Conservation (phyloP, 2,329 filamentous ascomycete species). For the Sclerotinia trifoliorum region DNA sequence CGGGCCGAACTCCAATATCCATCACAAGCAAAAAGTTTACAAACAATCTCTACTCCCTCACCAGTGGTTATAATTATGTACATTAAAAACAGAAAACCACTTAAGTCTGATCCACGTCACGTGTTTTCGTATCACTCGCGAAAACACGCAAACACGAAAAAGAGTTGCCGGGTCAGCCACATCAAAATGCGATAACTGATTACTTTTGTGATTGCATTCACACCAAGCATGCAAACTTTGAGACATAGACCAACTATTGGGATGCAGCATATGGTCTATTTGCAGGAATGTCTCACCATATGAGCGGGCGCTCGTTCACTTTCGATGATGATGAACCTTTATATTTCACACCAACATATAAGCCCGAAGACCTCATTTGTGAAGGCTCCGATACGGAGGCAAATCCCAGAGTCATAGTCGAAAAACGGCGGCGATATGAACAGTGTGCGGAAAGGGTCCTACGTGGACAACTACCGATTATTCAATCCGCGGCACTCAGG, state of each 20-base stretch:
- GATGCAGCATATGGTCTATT: conserved; percentile 22
- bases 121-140: conserved; percentile 12
- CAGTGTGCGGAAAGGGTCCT: conserved; percentile 58
- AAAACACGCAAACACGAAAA: conserved; percentile 15
- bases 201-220: conserved; percentile 13
- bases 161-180: conserved; percentile 22
- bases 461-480: conserved; percentile 52
- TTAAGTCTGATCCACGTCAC: neutral
- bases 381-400: conserved; percentile 58
- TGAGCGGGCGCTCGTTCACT: neutral
- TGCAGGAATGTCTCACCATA: conserved; percentile 19
- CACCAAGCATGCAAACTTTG: conserved; percentile 14
- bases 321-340: conserved; percentile 42
- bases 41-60: too few relatives aligned
- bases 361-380: conserved; percentile 51
- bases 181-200: conserved; percentile 20
- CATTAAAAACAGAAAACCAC: neutral
- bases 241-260: neutral
- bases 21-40: too few relatives aligned
- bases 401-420: conserved; percentile 48
- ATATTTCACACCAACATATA: conserved; percentile 48
- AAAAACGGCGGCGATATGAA: conserved; percentile 58
- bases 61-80: too few relatives aligned
- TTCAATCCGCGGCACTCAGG: conserved; percentile 59
- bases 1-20: too few relatives aligned